A percentile compares a stretch with the other conserved stretches of the same genome.
phyloP scores from a whole-genome alignment of 140 eudicot species.

The Ambrosia hybrid region DNA sequence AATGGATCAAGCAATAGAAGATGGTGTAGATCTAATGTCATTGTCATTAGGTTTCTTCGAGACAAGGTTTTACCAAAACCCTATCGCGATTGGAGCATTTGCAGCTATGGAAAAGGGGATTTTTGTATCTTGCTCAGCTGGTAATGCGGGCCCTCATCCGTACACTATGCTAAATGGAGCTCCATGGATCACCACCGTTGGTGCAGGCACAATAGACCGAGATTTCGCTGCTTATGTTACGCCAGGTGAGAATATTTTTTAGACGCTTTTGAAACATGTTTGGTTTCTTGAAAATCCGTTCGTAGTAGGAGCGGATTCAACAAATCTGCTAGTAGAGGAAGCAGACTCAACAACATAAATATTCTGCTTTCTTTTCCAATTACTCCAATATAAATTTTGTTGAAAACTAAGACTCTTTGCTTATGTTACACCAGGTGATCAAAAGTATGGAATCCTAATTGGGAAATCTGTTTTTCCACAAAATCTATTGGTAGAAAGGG shows the following conservation, averaged over 20 bases:
- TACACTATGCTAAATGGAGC: conserved; percentile 48
- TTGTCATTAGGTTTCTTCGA: conserved; percentile 41
- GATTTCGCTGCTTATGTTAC: conserved; percentile 37
- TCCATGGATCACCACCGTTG: conserved; percentile 60
- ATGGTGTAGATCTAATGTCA: conserved; percentile 54
- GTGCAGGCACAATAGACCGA: conserved; percentile 56
- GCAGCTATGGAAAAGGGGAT: conserved; percentile 59
- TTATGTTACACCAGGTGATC: conserved; percentile 34
- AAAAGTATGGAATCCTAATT: conserved; percentile 12
- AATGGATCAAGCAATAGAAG: conserved; percentile 57
- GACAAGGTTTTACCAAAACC: conserved; percentile 37
- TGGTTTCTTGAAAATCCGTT: too few relatives aligned
- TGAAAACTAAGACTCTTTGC: conserved; percentile 25
- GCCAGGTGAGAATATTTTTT: conserved; percentile 22
- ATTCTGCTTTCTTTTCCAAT: too few relatives aligned
- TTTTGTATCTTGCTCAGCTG: conserved; percentile 53
- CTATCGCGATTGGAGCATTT: conserved; percentile 51
- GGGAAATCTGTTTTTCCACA: conserved; percentile 45
- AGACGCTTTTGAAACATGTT: neutral
- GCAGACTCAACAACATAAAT: too few relatives aligned
- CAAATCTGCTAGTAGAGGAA: too few relatives aligned
- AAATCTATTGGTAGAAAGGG: conserved; percentile 36
- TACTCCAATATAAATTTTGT: too few relatives aligned
- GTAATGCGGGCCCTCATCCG: conserved; percentile 49
- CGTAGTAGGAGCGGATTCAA: too few relatives aligned